These are phyloP conservation scores for Podosphaera fusca DNA, from an alignment of 2,329 filamentous ascomycete species.

Conservation along the genomic window DNA sequence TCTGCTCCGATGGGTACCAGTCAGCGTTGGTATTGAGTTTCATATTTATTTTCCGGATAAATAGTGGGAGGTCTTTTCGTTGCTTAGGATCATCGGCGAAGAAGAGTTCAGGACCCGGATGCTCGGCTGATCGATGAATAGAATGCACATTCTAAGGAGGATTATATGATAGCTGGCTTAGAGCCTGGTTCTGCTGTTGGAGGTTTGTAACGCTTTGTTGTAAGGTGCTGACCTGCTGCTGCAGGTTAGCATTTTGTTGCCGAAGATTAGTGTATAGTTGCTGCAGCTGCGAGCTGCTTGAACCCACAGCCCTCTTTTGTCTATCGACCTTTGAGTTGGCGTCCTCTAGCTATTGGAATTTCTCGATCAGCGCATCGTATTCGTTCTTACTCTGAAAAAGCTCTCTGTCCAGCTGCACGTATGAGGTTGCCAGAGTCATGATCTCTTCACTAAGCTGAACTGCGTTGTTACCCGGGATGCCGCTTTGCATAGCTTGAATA, in stretches of 20 bases:
- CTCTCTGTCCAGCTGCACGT: not conserved
- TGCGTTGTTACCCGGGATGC: too few relatives aligned
- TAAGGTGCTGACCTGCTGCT: too few relatives aligned
- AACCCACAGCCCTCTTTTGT: not conserved
- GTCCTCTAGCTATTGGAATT: too few relatives aligned
- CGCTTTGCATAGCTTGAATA: not conserved
- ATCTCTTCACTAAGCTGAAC: not conserved
- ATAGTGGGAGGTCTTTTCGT: not conserved
- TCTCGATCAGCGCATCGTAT: too few relatives aligned
- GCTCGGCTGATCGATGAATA: not conserved
- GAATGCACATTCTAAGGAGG: not conserved
- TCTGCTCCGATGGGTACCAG: not conserved
- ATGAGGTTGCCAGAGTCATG: not conserved
- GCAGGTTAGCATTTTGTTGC: not conserved
- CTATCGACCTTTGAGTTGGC: not conserved
- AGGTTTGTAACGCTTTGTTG: too few relatives aligned
- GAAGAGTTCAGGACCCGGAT: not conserved
- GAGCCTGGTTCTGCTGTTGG: too few relatives aligned
- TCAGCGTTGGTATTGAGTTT: not conserved
- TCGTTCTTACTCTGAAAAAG: too few relatives aligned
- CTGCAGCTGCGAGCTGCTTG: not conserved
- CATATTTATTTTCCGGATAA: not conserved
- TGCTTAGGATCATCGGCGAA: too few relatives aligned
- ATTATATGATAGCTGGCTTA: not conserved
- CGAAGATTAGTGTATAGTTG: not conserved